phyloP scores from a whole-genome alignment of 495 filamentous ascomycete genomes.

The Pyronema omphalodes region DNA sequence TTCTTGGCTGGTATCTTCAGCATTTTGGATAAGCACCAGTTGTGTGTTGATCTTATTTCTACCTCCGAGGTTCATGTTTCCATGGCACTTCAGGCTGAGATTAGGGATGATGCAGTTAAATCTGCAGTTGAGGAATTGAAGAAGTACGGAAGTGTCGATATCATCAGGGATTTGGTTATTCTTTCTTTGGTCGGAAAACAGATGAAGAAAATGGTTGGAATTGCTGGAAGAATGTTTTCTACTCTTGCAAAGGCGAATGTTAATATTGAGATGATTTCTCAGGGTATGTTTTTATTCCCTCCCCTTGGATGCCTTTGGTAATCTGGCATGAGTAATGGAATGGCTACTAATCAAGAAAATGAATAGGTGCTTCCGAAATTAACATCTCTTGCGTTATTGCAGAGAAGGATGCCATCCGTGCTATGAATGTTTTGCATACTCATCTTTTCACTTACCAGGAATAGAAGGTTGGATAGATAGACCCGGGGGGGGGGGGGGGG shows the following conservation, averaged over 20 bases:
- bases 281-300: constrained; percentile 37
- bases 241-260: constrained; percentile 76
- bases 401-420: constrained; percentile 71
- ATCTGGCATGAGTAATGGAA: not conserved
- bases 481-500: too few species aligned
- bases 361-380: constrained; percentile 76
- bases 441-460: constrained; percentile 46
- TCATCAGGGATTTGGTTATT: constrained; percentile 81
- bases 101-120: constrained; percentile 36
- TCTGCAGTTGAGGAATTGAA: constrained; percentile 53
- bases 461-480: too few species aligned
- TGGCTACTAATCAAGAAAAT: not conserved
- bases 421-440: constrained; percentile 90
- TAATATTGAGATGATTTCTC: constrained; percentile 96
- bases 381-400: constrained; percentile 97
- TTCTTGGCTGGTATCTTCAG: constrained; percentile 87
- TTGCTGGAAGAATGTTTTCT: constrained; percentile 80
- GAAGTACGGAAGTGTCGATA: constrained; percentile 69
- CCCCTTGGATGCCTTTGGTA: too few species aligned
- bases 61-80: constrained; percentile 91
- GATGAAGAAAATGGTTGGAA: constrained; percentile 91
- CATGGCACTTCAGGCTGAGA: constrained; percentile 54
- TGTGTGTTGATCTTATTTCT: constrained; percentile 87
- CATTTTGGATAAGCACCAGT: constrained; percentile 59
- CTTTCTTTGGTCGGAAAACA: constrained; percentile 81